These are phyloP conservation scores for Vitellaria paradoxa DNA, from an alignment of 179 eudicot species.

Conservation along the genomic window DNA sequence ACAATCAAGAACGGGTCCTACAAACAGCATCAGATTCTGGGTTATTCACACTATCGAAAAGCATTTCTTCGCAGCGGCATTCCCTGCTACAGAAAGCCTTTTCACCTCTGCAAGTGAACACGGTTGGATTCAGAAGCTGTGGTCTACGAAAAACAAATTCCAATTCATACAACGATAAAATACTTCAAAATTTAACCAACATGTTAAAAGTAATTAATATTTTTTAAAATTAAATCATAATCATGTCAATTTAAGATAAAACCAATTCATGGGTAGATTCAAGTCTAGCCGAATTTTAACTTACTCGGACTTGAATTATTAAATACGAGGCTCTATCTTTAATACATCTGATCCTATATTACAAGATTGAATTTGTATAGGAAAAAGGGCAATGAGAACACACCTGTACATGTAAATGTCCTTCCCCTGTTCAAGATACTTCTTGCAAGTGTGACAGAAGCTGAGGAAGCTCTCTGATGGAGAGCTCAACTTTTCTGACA, in stretches of 20 bases:
- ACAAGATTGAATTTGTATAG: neutral
- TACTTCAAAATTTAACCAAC: no score
- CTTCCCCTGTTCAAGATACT: conserved; percentile 19
- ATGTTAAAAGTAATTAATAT: no score
- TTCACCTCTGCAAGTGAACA: conserved; percentile 65
- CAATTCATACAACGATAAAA: no score
- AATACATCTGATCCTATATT: no score
- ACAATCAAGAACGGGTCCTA: conserved; percentile 12
- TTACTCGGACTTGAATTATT: no score
- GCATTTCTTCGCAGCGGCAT: conserved; percentile 81
- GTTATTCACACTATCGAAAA: conserved; percentile 67
- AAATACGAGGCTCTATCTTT: no score
- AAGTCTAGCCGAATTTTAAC: no score
- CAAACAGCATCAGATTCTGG: conserved; percentile 5
- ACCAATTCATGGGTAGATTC: no score
- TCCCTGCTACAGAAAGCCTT: conserved; percentile 84
- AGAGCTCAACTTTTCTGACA: conserved; percentile 12
- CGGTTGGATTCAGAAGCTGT: no score
- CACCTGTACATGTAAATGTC: conserved; percentile 17
- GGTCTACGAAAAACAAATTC: no score
- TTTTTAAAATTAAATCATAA: no score
- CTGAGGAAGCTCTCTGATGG: conserved; percentile 44
- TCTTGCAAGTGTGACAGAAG: conserved; percentile 64
- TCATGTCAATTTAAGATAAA: no score
- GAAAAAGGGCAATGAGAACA: neutral